Evolutionary conservation across 768 basidiomycete species (phyloP).

Genomic region (Auriscalpium vulgare): DNA sequence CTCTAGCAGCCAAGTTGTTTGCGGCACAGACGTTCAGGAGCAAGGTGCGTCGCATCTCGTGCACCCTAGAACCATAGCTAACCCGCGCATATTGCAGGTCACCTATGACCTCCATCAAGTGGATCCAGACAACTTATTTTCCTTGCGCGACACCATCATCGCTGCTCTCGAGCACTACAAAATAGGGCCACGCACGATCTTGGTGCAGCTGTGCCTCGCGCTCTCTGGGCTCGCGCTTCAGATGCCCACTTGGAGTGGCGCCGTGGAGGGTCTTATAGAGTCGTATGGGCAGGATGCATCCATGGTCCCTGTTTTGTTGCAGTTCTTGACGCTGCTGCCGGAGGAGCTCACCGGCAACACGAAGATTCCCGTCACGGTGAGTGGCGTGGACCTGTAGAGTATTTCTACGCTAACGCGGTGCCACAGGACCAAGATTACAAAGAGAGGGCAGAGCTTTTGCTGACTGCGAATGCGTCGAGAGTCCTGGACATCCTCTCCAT

Average conservation of each 20-base stretch:
- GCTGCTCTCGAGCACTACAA: slow-evolving; percentile 66
- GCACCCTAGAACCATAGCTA: too few relatives aligned
- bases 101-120: slow-evolving; percentile 93
- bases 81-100: slow-evolving; percentile 46
- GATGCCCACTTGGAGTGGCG: slow-evolving; percentile 76
- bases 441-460: slow-evolving; percentile 49
- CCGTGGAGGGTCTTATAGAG: slow-evolving; percentile 75
- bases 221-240: slow-evolving; percentile 88
- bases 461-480: slow-evolving; percentile 60
- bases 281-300: slow-evolving; percentile 77
- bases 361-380: slow-evolving; percentile 80
- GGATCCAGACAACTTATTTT: slow-evolving; percentile 55
- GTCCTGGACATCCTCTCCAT: slow-evolving; percentile 75
- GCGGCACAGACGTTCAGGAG: slow-evolving; percentile 94
- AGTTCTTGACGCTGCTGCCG: slow-evolving; percentile 86
- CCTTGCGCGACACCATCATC: slow-evolving; percentile 84
- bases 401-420: not conserved
- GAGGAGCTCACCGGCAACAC: slow-evolving; percentile 83
- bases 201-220: slow-evolving; percentile 86
- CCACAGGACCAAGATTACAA: slow-evolving; percentile 68
- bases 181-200: slow-evolving; percentile 71
- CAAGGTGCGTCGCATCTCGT: slow-evolving; percentile 52
- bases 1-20: slow-evolving; percentile 78
- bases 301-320: slow-evolving; percentile 76
- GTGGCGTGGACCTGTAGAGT: slow-evolving; percentile 23